Evolutionary conservation across 106 monocot species (phyloP).

Genomic region (Phalaenopsis aphrodite): DNA sequence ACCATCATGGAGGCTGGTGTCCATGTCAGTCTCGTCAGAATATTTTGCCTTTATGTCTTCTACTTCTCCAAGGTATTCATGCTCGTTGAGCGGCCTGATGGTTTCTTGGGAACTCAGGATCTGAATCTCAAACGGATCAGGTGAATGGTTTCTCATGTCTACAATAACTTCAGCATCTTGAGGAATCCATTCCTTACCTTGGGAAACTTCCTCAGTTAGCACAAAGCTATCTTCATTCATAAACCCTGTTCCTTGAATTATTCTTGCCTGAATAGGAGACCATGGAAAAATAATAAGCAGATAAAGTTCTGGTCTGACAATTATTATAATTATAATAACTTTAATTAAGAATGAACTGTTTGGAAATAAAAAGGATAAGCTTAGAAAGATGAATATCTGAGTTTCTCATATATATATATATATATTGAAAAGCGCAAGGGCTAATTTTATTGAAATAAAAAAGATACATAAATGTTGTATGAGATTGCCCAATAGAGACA

Average conservation of each 20-base stretch:
- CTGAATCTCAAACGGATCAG: slow-evolving; percentile 15
- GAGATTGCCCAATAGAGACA: too few species aligned
- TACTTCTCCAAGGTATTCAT: slow-evolving; percentile 43
- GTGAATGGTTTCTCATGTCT: slow-evolving; percentile 4
- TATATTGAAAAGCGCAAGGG: too few species aligned
- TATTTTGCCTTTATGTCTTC: slow-evolving; percentile 42
- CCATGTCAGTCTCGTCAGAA: slow-evolving; percentile 34
- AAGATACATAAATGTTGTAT: too few species aligned
- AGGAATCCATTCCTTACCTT: slow-evolving; percentile 16
- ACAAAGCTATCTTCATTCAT: slow-evolving; percentile 9
- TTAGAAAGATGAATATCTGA: too few species aligned
- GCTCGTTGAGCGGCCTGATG: slow-evolving; percentile 20
- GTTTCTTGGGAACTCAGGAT: slow-evolving; percentile 21
- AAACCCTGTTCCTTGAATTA: slow-evolving; percentile 36
- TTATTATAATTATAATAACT: too few species aligned
- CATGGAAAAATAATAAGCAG: not conserved
- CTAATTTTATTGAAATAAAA: too few species aligned
- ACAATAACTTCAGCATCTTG: slow-evolving; percentile 4
- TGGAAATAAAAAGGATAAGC: too few species aligned
- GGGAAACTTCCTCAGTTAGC: slow-evolving; percentile 8
- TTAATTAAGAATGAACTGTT: too few species aligned
- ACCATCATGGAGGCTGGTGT: slow-evolving; percentile 44
- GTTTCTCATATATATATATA: too few species aligned
- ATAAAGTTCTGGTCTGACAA: not conserved
- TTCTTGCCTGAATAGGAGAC: slow-evolving; percentile 39